Base-by-base conservation (phyloP, 306 rosid species). In the Nissolia schottii region DNA sequence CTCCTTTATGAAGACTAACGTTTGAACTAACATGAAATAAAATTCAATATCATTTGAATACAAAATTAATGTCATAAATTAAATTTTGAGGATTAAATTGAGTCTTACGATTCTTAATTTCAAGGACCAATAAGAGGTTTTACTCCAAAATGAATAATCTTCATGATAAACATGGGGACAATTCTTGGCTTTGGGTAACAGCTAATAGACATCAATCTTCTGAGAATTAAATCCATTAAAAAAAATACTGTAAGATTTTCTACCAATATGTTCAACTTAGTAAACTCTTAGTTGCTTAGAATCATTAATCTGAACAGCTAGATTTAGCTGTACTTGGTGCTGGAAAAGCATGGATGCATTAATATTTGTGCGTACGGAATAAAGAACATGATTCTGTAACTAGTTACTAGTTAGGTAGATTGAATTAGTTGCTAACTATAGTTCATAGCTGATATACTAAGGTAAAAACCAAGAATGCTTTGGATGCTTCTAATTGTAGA, bases 101-200 rank as follows among this genome's bases (percentile, higher is more conserved):
- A n/a, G n/a, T n/a, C n/a, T n/a, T n/a, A n/a, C n/a, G n/a, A n/a
- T n/a, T n/a, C n/a, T n/a, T n/a, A n/a, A n/a, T n/a, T n/a, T n/a
- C n/a, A n/a, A n/a, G n/a, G n/a, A n/a, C n/a, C n/a, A n/a, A n/a
- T n/a, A n/a, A n/a, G n/a, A n/a, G n/a, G n/a, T n/a, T n/a, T n/a
- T n/a, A n/a, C n/a, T n/a, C n/a, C n/a, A n/a, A n/a, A n/a, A n/a
- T n/a, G n/a, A 45, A n/a, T n/a, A n/a, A 4, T 45, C 20, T 19
- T 32, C 14, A 38, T 37, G 28, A 7, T 58, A 53, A 64, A 54
- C 57, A 64, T 32, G 64, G 62, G 9, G 67, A 64, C 67, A 75
- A 64, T 27, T 16, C 10, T 11, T 64, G 48, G 48, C 67, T 75
- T 75, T 75, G 49, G 13, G 45, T 54, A 51, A 51, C 48, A 62